Conservation (phyloP, 2,329 filamentous ascomycete genomes). For the Talaromyces sp. region DNA sequence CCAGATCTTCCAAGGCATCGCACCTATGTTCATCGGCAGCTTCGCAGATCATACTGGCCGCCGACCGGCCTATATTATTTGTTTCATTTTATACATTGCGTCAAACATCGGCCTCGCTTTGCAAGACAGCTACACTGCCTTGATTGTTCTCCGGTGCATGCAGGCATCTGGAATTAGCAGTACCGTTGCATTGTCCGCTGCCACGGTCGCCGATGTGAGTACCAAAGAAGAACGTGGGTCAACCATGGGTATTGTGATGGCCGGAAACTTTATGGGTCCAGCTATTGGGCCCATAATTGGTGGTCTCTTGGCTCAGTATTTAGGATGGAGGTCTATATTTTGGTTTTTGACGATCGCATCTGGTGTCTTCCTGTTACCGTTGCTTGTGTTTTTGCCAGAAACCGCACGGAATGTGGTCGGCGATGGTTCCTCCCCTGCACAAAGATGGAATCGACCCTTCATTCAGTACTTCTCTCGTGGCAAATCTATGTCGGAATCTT, state of each 20-base stretch:
- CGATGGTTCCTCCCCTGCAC: slow-evolving; percentile 34
- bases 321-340: slow-evolving; percentile 70
- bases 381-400: slow-evolving; percentile 59
- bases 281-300: slow-evolving; percentile 64
- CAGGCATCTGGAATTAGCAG: slow-evolving; percentile 60
- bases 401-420: slow-evolving; percentile 45
- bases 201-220: slow-evolving; percentile 72
- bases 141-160: slow-evolving; percentile 41
- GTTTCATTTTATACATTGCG: slow-evolving; percentile 50
- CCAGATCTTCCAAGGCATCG: slow-evolving; percentile 61
- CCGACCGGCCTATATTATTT: slow-evolving; percentile 63
- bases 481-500: no score
- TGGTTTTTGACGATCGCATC: slow-evolving; percentile 66
- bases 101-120: slow-evolving; percentile 43
- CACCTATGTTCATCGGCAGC: slow-evolving; percentile 60
- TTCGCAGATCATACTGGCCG: slow-evolving; percentile 64
- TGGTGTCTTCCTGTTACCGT: slow-evolving; percentile 52
- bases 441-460: slow-evolving; percentile 29
- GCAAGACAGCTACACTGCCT: slow-evolving; percentile 36
- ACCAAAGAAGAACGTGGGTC: slow-evolving; percentile 70
- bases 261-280: slow-evolving; percentile 56
- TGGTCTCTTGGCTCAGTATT: slow-evolving; percentile 63
- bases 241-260: slow-evolving; percentile 70
- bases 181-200: slow-evolving; percentile 71
- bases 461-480: no score